These are phyloP conservation scores for Boletus sp. DNA, from an alignment of 768 basidiomycete genomes.

Conservation along the genomic window DNA sequence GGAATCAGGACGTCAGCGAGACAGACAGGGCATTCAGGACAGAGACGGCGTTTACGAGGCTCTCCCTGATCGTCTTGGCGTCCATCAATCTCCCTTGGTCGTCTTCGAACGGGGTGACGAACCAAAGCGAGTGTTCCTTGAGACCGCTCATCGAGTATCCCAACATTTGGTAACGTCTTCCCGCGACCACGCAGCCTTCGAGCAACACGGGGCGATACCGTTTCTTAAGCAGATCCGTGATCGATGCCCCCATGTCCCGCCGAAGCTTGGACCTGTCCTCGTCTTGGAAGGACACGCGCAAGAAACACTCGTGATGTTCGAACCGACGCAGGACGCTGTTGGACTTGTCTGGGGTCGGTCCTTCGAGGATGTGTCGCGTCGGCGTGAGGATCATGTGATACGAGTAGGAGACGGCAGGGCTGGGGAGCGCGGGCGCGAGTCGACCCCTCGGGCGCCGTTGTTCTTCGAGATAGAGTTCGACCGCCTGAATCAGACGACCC, in stretches of 20 bases:
- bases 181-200: slow-evolving; percentile 39
- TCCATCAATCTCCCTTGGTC: slow-evolving; percentile 23
- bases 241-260: slow-evolving; percentile 31
- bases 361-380: slow-evolving; percentile 38
- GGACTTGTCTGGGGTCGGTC: slow-evolving; percentile 38
- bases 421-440: slow-evolving; percentile 20
- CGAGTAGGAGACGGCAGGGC: slow-evolving; percentile 28
- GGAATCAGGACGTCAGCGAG: slow-evolving; percentile 3
- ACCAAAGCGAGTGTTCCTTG: slow-evolving; percentile 48
- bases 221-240: slow-evolving; percentile 29
- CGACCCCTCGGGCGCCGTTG: slow-evolving; percentile 24
- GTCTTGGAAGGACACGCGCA: slow-evolving; percentile 49
- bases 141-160: slow-evolving; percentile 56
- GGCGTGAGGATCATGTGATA: slow-evolving; percentile 43
- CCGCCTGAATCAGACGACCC: slow-evolving; percentile 17
- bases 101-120: slow-evolving; percentile 43
- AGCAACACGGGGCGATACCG: slow-evolving; percentile 38
- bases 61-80: slow-evolving; percentile 30
- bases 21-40: background rate
- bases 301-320: slow-evolving; percentile 39
- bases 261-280: slow-evolving; percentile 41
- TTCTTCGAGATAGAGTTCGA: slow-evolving; percentile 21
- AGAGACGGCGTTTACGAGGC: slow-evolving; percentile 29
- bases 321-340: slow-evolving; percentile 41
- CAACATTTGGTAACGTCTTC: slow-evolving; percentile 44